Base-by-base conservation (phyloP, 2,329 filamentous ascomycete genomes). In the Fusarium pseudoanthophilum region DNA sequence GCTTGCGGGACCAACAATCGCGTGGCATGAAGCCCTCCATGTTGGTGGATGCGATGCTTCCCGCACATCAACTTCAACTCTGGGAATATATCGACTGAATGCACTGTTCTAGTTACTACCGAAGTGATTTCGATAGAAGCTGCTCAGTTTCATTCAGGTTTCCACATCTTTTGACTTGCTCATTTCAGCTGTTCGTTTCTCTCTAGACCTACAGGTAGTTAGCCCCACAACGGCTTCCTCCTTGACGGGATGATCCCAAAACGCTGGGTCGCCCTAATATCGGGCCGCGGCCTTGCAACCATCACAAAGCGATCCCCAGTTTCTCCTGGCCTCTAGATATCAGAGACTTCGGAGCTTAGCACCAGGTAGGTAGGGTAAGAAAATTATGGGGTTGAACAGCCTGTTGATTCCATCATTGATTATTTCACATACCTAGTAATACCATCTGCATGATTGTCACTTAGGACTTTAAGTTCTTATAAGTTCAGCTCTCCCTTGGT, bases 231-330 rank as follows among this genome's bases (percentile, higher is more conserved):
- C 60, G 69, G 65, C 61, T 60, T 68, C 51, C 61, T 64, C 67
- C 51, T 56, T 66, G 46, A 49, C 64, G 42, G 56, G 64, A 67
- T 53, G 51, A 75, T 75, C 59, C 73, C 73, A 74, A 76, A 60
- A 58, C 53, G 68, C 73, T 66, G 74, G 74, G 72, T 75, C 63
- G 56, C 64, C 71, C 70, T 75, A 75, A 75, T 24, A 66, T 42
- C 60, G 70, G 71, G 68, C 71, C 69, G 53, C 72, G 69, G 51
- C 39, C 57, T 73, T 71, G 69, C 71, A 77, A 69, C 75, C 74
- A 76, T 69, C 71, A 75, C 60, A 58, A 36, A 58, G 45, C 43
- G 34, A 61, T 68, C 63, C 58, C 39, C 43, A 69, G 43, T 37
- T 37, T 36, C 37, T 69, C 34, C 46, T 43, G 20, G 11, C 30